These are phyloP conservation scores for Boletus reticuloceps DNA, from an alignment of 768 basidiomycete genomes.

Conservation along the genomic window DNA sequence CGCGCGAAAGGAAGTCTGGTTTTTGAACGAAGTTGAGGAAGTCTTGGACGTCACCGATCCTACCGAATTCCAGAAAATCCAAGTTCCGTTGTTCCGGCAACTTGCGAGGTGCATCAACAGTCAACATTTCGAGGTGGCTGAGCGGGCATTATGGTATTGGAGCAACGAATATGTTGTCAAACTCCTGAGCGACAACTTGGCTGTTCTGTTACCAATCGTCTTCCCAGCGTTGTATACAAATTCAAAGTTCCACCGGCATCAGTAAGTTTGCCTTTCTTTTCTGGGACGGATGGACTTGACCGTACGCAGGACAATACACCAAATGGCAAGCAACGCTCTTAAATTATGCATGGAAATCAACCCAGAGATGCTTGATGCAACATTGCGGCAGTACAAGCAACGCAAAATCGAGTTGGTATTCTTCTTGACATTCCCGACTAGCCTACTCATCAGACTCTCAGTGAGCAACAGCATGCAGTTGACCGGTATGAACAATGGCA, in stretches of 20 bases:
- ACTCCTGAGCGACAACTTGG: slow-evolving; percentile 95
- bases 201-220: slow-evolving; percentile 87
- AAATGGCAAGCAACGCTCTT: slow-evolving; percentile 98
- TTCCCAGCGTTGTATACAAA: slow-evolving; percentile 96
- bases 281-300: slow-evolving; percentile 5
- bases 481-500: slow-evolving; percentile 89
- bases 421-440: background rate
- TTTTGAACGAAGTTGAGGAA: slow-evolving; percentile 98
- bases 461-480: slow-evolving; percentile 86
- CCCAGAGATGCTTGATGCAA: slow-evolving; percentile 91
- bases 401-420: slow-evolving; percentile 74
- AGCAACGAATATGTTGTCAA: slow-evolving; percentile 99
- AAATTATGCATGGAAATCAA: slow-evolving; percentile 99
- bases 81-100: slow-evolving; percentile 88
- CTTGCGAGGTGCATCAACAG: slow-evolving; percentile 96
- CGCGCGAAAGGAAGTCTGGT: slow-evolving; percentile 99
- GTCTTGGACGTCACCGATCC: slow-evolving; percentile 98
- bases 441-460: slow-evolving; percentile 32
- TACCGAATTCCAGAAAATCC: slow-evolving; percentile 93
- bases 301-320: slow-evolving; percentile 84
- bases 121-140: slow-evolving; percentile 99
- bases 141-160: slow-evolving; percentile 96
- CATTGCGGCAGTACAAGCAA: slow-evolving; percentile 91
- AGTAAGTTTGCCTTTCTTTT: slow-evolving; percentile 50
- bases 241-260: slow-evolving; percentile 97